A percentile compares a stretch with the other conserved stretches of the same genome.
Conservation (phyloP, 1,139 yeast species). For the Casaregolazyma lundiana region DNA sequence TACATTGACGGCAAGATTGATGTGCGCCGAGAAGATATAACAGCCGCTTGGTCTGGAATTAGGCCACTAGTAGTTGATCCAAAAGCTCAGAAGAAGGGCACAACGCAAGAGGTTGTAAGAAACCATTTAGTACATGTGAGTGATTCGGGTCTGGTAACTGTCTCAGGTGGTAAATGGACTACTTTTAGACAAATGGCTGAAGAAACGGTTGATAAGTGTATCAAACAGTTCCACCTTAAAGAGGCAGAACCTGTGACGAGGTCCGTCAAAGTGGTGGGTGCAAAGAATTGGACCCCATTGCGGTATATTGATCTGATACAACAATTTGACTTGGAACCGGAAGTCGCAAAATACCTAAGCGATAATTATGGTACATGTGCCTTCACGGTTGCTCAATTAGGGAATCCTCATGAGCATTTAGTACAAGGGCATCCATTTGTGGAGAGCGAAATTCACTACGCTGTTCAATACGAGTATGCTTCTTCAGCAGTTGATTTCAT, state of each 20-base stretch:
- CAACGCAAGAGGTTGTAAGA: conserved; percentile 82
- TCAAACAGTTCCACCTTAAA: conserved; percentile 46
- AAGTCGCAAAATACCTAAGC: conserved; percentile 77
- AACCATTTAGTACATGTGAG: conserved; percentile 77
- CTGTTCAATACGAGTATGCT: conserved; percentile 77
- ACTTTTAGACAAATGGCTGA: conserved; percentile 98
- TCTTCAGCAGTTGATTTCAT: conserved; percentile 87
- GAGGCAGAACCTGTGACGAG: conserved; percentile 58
- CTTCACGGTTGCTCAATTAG: conserved; percentile 57
- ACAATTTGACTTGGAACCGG: conserved; percentile 66
- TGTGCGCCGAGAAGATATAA: conserved; percentile 83
- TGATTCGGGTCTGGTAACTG: conserved; percentile 72
- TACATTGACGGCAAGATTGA: conserved; percentile 73
- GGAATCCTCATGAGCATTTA: conserved; percentile 29
- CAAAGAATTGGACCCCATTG: conserved; percentile 58
- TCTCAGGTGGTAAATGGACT: conserved; percentile 98
- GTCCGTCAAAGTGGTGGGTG: conserved; percentile 66
- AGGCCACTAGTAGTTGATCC: conserved; percentile 94
- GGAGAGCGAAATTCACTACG: conserved; percentile 84
- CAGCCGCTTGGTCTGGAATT: conserved; percentile 96
- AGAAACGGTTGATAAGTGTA: conserved; percentile 78
- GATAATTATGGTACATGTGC: conserved; percentile 90
- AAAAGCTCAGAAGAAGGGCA: conserved; percentile 38
- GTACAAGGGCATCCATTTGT: conserved; percentile 80
- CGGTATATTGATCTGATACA: conserved; percentile 78